These are phyloP conservation scores for Trichoderma aggressivum DNA, from an alignment of 2,329 filamentous ascomycete genomes.

Conservation along the genomic window DNA sequence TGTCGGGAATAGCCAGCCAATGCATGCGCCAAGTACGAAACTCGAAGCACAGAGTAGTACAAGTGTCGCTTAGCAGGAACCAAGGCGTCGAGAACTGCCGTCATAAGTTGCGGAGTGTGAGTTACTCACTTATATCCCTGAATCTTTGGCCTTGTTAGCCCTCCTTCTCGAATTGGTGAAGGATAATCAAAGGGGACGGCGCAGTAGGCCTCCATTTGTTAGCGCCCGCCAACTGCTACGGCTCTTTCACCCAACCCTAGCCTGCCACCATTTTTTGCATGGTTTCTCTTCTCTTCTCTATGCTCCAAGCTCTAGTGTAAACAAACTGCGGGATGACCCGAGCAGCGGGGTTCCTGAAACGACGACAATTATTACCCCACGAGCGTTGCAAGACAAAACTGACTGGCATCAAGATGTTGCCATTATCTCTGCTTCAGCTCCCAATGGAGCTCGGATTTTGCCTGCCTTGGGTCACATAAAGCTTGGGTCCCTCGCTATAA, in stretches of 20 bases:
- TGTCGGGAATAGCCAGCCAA: not conserved
- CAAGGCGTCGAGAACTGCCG: not conserved
- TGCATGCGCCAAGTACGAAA: not conserved
- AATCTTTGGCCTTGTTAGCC: not conserved
- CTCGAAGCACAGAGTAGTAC: not conserved
- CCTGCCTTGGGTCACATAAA: not conserved
- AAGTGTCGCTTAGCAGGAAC: not conserved
- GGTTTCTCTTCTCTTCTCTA: not conserved
- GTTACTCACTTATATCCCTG: not conserved
- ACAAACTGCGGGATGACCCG: conserved; percentile 14
- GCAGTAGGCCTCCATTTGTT: conserved; percentile 4
- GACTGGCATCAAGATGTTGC: not conserved
- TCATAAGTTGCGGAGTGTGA: not conserved
- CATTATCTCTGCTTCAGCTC: not conserved
- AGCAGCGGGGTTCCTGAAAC: not conserved
- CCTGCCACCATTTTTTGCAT: not conserved
- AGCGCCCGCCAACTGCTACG: not conserved
- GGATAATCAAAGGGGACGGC: not conserved
- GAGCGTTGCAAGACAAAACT: not conserved
- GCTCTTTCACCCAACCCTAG: not conserved
- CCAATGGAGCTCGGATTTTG: not conserved
- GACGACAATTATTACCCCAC: not conserved
- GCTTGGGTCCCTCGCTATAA: not conserved
- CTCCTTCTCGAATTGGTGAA: not conserved
- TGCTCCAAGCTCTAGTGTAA: not conserved